Conservation (phyloP, 495 filamentous ascomycete species). For the Pyronema domesticum region DNA sequence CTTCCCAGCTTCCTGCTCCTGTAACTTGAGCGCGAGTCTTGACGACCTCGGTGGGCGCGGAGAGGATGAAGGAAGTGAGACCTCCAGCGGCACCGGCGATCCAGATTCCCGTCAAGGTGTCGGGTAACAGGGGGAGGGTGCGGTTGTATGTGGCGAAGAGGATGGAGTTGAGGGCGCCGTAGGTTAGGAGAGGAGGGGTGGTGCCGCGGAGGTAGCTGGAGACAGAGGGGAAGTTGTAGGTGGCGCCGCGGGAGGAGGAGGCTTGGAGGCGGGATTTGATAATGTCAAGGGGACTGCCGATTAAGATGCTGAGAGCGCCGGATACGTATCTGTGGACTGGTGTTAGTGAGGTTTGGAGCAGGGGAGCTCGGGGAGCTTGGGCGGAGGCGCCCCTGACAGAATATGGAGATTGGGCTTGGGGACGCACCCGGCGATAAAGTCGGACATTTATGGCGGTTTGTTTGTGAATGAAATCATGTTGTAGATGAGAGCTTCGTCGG, state of each 20-base stretch:
- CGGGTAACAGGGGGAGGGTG: constrained; percentile 39
- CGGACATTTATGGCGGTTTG: constrained; percentile 8
- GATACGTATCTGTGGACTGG: constrained; percentile 46
- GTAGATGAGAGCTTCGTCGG: background rate
- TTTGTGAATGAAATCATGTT: background rate
- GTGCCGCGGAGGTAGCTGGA: constrained; percentile 33
- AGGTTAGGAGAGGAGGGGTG: constrained; percentile 65
- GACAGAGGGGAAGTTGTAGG: background rate
- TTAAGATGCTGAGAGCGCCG: constrained; percentile 62
- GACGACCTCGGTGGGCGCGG: constrained; percentile 60
- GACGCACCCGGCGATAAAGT: constrained; percentile 12
- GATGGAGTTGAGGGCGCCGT: constrained; percentile 75
- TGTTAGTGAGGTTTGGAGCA: background rate
- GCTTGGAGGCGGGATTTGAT: constrained; percentile 73
- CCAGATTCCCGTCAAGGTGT: constrained; percentile 43
- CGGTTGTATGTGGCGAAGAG: constrained; percentile 78
- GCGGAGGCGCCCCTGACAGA: no score
- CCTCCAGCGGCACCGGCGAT: constrained; percentile 60
- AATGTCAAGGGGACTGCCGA: constrained; percentile 76
- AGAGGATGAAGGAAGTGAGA: constrained; percentile 62
- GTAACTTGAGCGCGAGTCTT: constrained; percentile 66
- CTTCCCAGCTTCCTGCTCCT: constrained; percentile 36
- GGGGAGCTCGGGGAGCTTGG: no score
- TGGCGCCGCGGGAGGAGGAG: constrained; percentile 14
- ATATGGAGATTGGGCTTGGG: no score